Evolutionary conservation across 2,329 filamentous ascomycete genomes (phyloP), one percentile per base, ranked within the genome.

Genomic region (Apiospora aurea): DNA sequence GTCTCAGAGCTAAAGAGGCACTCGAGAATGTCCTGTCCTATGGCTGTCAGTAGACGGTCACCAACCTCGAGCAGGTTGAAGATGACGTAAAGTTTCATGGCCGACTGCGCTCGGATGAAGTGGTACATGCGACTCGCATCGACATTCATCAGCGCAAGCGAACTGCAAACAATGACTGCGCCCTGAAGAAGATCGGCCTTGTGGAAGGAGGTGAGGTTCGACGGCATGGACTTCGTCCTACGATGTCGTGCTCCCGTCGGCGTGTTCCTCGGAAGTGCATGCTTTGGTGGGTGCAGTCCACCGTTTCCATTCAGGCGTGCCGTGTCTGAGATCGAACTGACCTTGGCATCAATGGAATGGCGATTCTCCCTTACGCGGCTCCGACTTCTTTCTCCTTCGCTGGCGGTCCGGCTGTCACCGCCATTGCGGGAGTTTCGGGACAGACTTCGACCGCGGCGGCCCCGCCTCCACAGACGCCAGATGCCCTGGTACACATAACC

Each of bases 51-150:
- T 0, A 99, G 87, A 10, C 95, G 92, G 81, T 99, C 96, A 70
- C 93, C 93, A 1, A 97, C 93, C 83, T 99, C 96, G 6, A 99
- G 89, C 46, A 98, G 94, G 79, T 99, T 99, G 86, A 97, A 99
- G 71, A 99, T 98, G 72, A 99, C 96, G 81, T 99, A 99, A 14
- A 99, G 88, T 80, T 99, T 99, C 84, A 99, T 98, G 10, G 96
- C 95, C 1, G 95, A 96, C 81, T 99, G 96, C 0, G 95, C 96
- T 67, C 96, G 92, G 77, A 99, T 97, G 78, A 95, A 95, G 81
- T 99, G 96, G 79, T 99, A 99, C 94, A 98, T 98, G 69, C 95
- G 91, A 79, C 95, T 98, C 7, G 96, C 96, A 80, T 99, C 97
- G 66, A 99, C 92, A 34, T 90, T 92, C 91, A 97, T 96, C 69